phyloP scores from a whole-genome alignment of 1,139 yeast genomes.

The Yarrowia galli region DNA sequence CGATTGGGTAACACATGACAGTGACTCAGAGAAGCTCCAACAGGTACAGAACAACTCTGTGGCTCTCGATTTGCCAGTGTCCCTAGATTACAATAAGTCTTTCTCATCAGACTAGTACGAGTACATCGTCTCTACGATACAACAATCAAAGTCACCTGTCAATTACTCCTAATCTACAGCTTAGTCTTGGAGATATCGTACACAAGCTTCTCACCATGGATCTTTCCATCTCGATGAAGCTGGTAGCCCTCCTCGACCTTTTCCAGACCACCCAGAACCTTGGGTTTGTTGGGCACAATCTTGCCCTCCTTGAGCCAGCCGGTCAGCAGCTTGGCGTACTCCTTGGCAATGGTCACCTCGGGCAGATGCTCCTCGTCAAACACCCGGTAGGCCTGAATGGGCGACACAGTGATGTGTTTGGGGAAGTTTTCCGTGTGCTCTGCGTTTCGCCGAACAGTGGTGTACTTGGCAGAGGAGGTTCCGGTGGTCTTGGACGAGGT shows the following conservation, averaged over 20 bases:
- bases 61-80: no score
- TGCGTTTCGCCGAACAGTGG: conserved; percentile 31
- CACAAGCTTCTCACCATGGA: conserved; percentile 35
- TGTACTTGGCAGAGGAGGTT: conserved; percentile 14
- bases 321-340: conserved; percentile 34
- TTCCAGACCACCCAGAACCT: conserved; percentile 25
- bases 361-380: conserved; percentile 33
- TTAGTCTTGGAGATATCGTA: conserved; percentile 32
- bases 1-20: no score
- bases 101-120: no score
- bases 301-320: conserved; percentile 35
- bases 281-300: conserved; percentile 29
- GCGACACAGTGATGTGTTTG: conserved; percentile 14
- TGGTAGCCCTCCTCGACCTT: conserved; percentile 33
- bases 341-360: conserved; percentile 32
- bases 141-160: no score
- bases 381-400: conserved; percentile 28
- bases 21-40: no score
- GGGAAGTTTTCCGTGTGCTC: conserved; percentile 35
- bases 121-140: no score
- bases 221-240: conserved; percentile 33
- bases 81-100: no score
- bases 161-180: background rate
- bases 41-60: no score
- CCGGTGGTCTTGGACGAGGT: conserved; percentile 26